phyloP scores from a whole-genome alignment of 2,329 filamentous ascomycete genomes.

The Xylaria sp. region DNA sequence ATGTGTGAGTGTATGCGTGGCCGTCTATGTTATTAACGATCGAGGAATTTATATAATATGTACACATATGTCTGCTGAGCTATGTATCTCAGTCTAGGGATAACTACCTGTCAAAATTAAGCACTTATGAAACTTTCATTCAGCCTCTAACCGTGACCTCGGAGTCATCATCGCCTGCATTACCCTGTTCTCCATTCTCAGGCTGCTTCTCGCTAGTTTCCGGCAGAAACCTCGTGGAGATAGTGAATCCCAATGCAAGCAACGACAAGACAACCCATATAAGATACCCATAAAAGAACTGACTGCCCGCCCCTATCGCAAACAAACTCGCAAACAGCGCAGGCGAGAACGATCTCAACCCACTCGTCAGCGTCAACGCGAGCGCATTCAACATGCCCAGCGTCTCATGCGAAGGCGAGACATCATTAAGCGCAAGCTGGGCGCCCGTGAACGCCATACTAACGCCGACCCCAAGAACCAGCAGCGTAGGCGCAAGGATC shows the following conservation, averaged over 20 bases:
- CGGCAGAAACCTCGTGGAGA: slow-evolving; percentile 25
- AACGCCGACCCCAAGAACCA: slow-evolving; percentile 70
- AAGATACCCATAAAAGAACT: slow-evolving; percentile 72
- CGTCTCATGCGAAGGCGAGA: slow-evolving; percentile 71
- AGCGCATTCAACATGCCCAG: slow-evolving; percentile 79
- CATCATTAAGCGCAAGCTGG: slow-evolving; percentile 80
- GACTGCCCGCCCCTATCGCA: slow-evolving; percentile 71
- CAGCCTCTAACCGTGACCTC: slow-evolving; percentile 1
- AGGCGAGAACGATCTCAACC: slow-evolving; percentile 73
- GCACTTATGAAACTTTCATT: background rate
- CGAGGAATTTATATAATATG: too few species aligned
- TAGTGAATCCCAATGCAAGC: slow-evolving; percentile 43
- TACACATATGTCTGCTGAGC: too few species aligned
- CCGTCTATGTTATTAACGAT: too few species aligned
- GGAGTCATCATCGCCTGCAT: slow-evolving; percentile 10
- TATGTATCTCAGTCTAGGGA: too few species aligned
- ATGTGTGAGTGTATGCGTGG: too few species aligned
- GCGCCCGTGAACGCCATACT: slow-evolving; percentile 77
- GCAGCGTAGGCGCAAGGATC: slow-evolving; percentile 56
- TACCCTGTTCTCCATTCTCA: background rate
- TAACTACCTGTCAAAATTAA: too few species aligned
- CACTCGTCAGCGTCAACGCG: slow-evolving; percentile 70
- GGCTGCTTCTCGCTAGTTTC: slow-evolving; percentile 22
- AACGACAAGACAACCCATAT: slow-evolving; percentile 70
- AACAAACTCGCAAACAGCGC: slow-evolving; percentile 74